Conservation (phyloP, 805 yeast species). For the Kazachstania taianensis region DNA sequence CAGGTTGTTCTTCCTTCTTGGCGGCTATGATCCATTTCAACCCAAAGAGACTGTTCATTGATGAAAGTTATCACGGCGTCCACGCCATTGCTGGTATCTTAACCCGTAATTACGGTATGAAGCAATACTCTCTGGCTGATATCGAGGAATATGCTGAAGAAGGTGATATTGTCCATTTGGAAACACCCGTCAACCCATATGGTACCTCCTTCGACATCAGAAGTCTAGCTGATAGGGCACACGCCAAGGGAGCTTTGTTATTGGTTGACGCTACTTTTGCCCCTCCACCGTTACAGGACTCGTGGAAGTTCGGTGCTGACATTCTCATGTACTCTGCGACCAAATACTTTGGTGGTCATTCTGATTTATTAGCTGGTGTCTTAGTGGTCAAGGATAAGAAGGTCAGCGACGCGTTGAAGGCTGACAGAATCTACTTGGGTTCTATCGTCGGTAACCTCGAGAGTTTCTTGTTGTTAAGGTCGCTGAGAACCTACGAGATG, state of each 20-base stretch:
- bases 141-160: conserved; percentile 35
- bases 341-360: no score
- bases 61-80: conserved; percentile 77
- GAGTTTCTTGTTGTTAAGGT: conserved; percentile 60
- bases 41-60: conserved; percentile 66
- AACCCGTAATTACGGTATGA: conserved; percentile 48
- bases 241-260: conserved; percentile 60
- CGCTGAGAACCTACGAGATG: conserved; percentile 68
- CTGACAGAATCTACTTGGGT: no score
- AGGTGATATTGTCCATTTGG: conserved; percentile 74
- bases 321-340: conserved; percentile 82
- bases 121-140: conserved; percentile 39
- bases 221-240: conserved; percentile 59
- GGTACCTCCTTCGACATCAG: conserved; percentile 56
- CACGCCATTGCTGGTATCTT: conserved; percentile 57
- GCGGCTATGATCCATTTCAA: conserved; percentile 59
- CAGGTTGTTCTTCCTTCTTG: conserved; percentile 72
- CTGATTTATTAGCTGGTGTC: conserved; percentile 77
- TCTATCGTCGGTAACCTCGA: conserved; percentile 73
- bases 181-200: conserved; percentile 80
- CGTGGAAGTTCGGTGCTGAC: conserved; percentile 76
- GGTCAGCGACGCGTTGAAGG: conserved; percentile 23
- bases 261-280: conserved; percentile 83
- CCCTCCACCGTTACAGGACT: conserved; percentile 79
- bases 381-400: conserved; percentile 46